Conservation (phyloP, 305 asterid genomes). For the Fraxinus xanthoxyloides region DNA sequence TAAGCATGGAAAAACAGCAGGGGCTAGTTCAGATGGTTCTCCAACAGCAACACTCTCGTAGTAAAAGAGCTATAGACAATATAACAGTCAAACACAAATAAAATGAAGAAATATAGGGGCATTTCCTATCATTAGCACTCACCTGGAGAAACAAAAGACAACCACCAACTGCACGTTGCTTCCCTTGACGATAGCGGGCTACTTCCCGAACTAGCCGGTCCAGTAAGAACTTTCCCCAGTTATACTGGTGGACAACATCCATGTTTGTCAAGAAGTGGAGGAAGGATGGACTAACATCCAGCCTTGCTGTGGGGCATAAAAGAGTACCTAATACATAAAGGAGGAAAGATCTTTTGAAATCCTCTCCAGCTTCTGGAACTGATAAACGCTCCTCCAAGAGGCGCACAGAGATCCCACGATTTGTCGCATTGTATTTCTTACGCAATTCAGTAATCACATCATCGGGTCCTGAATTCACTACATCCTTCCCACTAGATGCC, state of each 20-base stretch:
- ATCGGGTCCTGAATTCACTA: constrained; percentile 90
- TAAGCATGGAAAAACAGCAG: constrained; percentile 85
- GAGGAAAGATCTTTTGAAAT: constrained; percentile 93
- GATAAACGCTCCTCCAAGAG: constrained; percentile 86
- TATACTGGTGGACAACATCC: constrained; percentile 87
- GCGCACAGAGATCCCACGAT: constrained; percentile 93
- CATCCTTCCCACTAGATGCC: constrained; percentile 89
- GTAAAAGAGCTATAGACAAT: constrained; percentile 75
- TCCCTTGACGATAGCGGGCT: constrained; percentile 95
- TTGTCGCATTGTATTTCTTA: constrained; percentile 81
- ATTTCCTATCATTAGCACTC: constrained; percentile 18
- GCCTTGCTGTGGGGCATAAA: constrained; percentile 91
- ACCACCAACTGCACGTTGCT: constrained; percentile 98
- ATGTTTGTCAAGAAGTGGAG: constrained; percentile 89
- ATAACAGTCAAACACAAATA: constrained; percentile 7
- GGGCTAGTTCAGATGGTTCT: constrained; percentile 76
- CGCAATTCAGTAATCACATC: constrained; percentile 79
- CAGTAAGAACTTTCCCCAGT: constrained; percentile 95
- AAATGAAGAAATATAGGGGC: constrained; percentile 10
- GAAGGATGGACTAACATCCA: constrained; percentile 99
- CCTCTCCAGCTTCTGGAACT: constrained; percentile 91
- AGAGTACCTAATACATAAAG: constrained; percentile 93
- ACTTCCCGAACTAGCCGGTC: constrained; percentile 94
- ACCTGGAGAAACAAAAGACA: constrained; percentile 98
- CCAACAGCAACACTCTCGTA: constrained; percentile 96